Percentiles rank a stretch among this genome's conserved stretches.
phyloP scores from a whole-genome alignment of 164 flowering plant genomes.

The Pachysandra terminalis region DNA sequence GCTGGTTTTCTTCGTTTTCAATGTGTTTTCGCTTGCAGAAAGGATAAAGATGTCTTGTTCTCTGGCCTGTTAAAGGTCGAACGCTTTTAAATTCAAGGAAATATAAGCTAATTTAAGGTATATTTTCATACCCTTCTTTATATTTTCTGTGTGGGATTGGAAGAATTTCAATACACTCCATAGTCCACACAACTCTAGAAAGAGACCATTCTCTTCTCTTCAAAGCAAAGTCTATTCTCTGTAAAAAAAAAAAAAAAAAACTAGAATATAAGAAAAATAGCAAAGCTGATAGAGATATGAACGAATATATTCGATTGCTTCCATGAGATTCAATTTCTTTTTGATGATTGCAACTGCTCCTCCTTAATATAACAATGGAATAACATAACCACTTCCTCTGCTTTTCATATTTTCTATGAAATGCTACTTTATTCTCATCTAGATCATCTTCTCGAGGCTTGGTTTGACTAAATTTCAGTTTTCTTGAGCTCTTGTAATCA shows the following conservation, averaged over 20 bases:
- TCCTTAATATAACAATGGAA: constrained; percentile 16
- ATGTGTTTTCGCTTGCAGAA: neutral
- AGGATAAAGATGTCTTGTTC: too few species aligned
- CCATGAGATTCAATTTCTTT: too few species aligned
- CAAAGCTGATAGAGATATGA: too few species aligned
- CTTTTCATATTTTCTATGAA: constrained; percentile 11
- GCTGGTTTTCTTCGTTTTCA: neutral
- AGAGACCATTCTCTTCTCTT: constrained; percentile 57
- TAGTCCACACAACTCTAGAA: constrained; percentile 15
- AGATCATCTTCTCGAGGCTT: constrained; percentile 10
- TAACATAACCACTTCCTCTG: neutral
- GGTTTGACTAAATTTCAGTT: constrained; percentile 9
- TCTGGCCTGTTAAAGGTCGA: too few species aligned
- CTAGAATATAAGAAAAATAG: too few species aligned
- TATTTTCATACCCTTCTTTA: neutral
- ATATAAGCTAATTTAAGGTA: neutral
- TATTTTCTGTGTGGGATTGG: constrained; percentile 9
- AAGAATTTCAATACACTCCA: constrained; percentile 16
- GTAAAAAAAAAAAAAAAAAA: neutral
- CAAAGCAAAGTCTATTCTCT: constrained; percentile 56
- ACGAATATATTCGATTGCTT: too few species aligned
- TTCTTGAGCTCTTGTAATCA: constrained; percentile 17
- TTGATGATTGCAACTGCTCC: constrained; percentile 55
- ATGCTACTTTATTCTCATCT: constrained; percentile 5
- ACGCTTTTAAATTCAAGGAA: neutral